Evolutionary conservation across 495 filamentous ascomycete genomes (phyloP), one percentile per base, ranked within the genome.

Genomic region (Lasiosphaeria ovina): DNA sequence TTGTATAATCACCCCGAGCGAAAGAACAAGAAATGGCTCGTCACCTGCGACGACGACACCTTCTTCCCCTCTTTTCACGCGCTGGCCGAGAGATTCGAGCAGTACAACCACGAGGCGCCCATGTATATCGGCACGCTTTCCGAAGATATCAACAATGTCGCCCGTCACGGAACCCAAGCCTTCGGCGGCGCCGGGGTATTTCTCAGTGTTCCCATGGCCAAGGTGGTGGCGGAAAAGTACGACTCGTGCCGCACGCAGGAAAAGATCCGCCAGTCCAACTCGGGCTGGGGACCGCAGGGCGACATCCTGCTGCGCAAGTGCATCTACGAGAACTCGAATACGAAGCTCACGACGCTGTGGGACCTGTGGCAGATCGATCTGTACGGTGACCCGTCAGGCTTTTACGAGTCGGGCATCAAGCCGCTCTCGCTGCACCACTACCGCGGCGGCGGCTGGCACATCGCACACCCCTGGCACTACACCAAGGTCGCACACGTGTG

Each of bases 121-220:
- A 66, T 79, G 56, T 87, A 87, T 67, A 79, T 90, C 55, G 87
- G 85, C 49, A 83, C 82, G 11, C 74, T 87, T n/a, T 86, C 86
- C 0, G 87, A 91, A 62, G 83, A 85, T 64, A 81, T 81, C 61
- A 73, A 77, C 69, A 80, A 85, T 55, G 80, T 88, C 11, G 71
- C 77, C 34, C 78, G 68, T 32, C 88, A 83, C 64, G 87, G 87
- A 1, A 77, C 83, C 65, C 84, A 87, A 72, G 86, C 85, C 9
- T 89, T 83, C 66, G 87, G 87, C 58, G 87, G 87, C 58, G 87
- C 85, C 16, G 88, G 88, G 64, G 77, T 88, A 17, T 89, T 89
- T 62, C 72, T 91, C 36, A 85, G 82, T 14, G 73, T 81, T 45
- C 81, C 87, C 14, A 76, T 90, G 11, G 80, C 85, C 9, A 73